Evolutionary conservation across 1,284 basidiomycete species (phyloP).

Genomic region (Puccinia horiana): DNA sequence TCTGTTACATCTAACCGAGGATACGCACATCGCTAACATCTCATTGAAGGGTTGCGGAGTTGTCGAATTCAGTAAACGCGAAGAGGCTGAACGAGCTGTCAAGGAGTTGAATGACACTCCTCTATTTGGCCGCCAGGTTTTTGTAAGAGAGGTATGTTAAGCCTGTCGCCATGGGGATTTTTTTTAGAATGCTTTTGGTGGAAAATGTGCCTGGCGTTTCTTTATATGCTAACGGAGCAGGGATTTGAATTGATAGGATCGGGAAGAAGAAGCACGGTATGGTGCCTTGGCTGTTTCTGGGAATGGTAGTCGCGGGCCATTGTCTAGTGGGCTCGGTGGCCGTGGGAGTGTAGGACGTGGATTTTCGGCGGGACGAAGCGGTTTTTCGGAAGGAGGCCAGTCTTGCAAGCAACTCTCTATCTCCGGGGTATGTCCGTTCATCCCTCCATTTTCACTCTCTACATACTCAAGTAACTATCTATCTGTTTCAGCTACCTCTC

Average conservation of each 20-base stretch:
- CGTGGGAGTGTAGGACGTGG: slow-evolving; percentile 52
- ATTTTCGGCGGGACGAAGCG: slow-evolving; percentile 46
- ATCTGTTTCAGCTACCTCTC: slow-evolving; percentile 72
- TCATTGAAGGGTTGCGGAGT: slow-evolving; percentile 65
- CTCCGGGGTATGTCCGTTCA: slow-evolving; percentile 37
- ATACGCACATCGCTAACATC: not conserved
- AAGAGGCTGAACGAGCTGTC: slow-evolving; percentile 81
- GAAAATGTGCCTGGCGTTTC: not conserved
- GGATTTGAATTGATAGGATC: slow-evolving; percentile 68
- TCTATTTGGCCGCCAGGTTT: slow-evolving; percentile 86
- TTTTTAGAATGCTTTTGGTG: not conserved
- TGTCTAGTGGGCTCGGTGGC: slow-evolving; percentile 60
- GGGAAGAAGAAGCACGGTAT: slow-evolving; percentile 90
- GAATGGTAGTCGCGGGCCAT: slow-evolving; percentile 63
- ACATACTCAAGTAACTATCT: not conserved
- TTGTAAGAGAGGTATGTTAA: slow-evolving; percentile 83
- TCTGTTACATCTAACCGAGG: not conserved
- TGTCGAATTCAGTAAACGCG: slow-evolving; percentile 81
- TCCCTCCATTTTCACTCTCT: not conserved
- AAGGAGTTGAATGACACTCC: slow-evolving; percentile 82
- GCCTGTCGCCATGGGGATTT: not conserved
- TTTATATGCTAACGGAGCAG: slow-evolving; percentile 23
- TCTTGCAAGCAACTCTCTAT: slow-evolving; percentile 48
- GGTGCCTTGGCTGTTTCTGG: slow-evolving; percentile 82
- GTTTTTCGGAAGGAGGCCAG: slow-evolving; percentile 9